Evolutionary conservation across 179 eudicot species (phyloP).

Genomic region (Actinidia arguta): DNA sequence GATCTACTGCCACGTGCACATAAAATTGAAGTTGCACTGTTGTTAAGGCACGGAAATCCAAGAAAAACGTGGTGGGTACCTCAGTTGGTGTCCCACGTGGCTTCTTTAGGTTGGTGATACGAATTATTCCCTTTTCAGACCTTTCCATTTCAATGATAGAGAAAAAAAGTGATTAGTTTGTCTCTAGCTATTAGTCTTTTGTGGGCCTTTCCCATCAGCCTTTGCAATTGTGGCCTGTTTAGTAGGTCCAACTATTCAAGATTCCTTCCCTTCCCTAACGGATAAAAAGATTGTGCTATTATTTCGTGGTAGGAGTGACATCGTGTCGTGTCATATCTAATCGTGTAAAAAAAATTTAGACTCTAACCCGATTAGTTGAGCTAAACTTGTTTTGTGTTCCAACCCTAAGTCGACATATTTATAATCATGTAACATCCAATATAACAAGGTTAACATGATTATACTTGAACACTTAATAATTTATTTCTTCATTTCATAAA

Average conservation of each 20-base stretch:
- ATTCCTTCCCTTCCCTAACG: background rate
- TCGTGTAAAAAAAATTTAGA: background rate
- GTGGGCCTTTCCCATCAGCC: background rate
- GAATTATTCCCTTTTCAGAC: background rate
- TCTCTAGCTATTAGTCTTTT: background rate
- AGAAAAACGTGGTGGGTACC: background rate
- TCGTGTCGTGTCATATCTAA: too few species aligned
- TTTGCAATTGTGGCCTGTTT: background rate
- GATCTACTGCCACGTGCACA: background rate
- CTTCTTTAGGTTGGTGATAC: background rate
- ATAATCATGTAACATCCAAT: too few species aligned
- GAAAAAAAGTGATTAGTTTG: slow-evolving; percentile 1
- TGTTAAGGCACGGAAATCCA: slow-evolving; percentile 20
- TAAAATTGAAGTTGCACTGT: background rate
- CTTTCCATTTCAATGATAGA: slow-evolving; percentile 22
- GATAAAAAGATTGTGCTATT: too few species aligned
- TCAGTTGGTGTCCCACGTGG: background rate
- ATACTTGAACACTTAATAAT: too few species aligned
- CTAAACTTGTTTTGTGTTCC: too few species aligned
- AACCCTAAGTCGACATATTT: too few species aligned
- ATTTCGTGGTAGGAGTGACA: too few species aligned
- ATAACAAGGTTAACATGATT: too few species aligned
- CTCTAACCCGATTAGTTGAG: too few species aligned
- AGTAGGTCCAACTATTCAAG: background rate
- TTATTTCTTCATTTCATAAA: too few species aligned